Conservation (phyloP, 768 basidiomycete genomes). For the Rhodotorula sphaerocarpa region DNA sequence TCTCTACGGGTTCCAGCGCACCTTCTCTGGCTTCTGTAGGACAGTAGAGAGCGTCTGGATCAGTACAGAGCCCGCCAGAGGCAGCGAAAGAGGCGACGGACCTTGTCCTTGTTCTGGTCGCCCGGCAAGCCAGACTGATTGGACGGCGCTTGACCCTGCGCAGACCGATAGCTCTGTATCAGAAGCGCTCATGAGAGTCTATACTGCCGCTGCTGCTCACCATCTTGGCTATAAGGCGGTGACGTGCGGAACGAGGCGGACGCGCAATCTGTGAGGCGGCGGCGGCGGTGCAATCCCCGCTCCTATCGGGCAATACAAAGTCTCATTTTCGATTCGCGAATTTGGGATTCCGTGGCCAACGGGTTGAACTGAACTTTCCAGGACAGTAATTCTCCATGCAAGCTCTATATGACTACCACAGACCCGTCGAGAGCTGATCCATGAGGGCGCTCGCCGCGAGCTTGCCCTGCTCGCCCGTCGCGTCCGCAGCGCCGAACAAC, state of each 20-base stretch:
- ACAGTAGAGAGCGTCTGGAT: background rate
- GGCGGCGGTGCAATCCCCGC: background rate
- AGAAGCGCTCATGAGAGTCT: too few species aligned
- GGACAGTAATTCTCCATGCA: too few species aligned
- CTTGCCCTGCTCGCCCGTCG: background rate
- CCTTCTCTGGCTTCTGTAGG: constrained; percentile 34
- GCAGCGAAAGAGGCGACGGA: background rate
- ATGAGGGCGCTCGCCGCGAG: constrained; percentile 9
- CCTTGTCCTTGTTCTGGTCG: constrained; percentile 33
- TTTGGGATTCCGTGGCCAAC: background rate
- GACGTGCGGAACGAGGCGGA: background rate
- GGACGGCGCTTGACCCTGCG: constrained; percentile 13
- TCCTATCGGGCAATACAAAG: background rate
- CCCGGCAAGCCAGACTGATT: background rate
- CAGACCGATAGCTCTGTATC: background rate
- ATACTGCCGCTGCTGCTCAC: background rate
- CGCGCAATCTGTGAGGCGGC: background rate
- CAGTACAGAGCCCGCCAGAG: too few species aligned
- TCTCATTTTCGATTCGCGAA: background rate
- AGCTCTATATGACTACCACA: constrained; percentile 9
- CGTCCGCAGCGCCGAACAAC: too few species aligned
- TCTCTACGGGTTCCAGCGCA: background rate
- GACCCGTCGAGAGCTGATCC: constrained; percentile 12
- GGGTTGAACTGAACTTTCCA: too few species aligned
- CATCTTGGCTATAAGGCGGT: background rate